Conservation (phyloP, 176 grass and related monocot species). For the Carex parvula region DNA sequence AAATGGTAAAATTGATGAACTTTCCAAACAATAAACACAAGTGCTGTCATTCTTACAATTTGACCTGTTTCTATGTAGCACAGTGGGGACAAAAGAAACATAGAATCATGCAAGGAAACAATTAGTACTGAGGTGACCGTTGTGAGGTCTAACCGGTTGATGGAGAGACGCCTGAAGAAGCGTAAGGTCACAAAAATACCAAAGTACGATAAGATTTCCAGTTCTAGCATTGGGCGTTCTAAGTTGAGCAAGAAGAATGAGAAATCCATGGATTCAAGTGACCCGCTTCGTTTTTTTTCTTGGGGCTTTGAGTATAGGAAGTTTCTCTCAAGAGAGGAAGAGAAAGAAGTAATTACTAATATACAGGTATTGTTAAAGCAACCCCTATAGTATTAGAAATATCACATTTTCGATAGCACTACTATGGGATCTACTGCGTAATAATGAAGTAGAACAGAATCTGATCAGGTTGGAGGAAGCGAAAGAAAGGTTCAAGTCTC, state of each 20-base stretch:
- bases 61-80: not conserved
- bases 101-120: not conserved
- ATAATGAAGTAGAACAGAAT: not conserved
- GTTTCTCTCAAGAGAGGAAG: conserved; percentile 25
- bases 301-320: conserved; percentile 20
- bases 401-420: not conserved
- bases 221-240: not conserved
- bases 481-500: conserved; percentile 10
- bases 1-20: not conserved
- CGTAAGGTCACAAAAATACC: conserved; percentile 19
- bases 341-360: conserved; percentile 23
- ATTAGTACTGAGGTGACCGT: not conserved
- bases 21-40: not conserved
- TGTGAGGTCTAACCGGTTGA: conserved; percentile 23
- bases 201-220: not conserved
- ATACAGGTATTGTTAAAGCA: conserved; percentile 16
- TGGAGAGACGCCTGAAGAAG: conserved; percentile 21
- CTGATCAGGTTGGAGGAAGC: conserved; percentile 13
- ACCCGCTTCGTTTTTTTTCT: conserved; percentile 22
- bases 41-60: not conserved
- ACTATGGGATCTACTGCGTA: not conserved
- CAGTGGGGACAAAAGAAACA: not conserved
- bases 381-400: not conserved
- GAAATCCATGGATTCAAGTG: not conserved
- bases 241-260: conserved; percentile 7